Evolutionary conservation across 495 filamentous ascomycete genomes (phyloP), one percentile per base, ranked within the genome.

Genomic region (Penicillium goetzii): DNA sequence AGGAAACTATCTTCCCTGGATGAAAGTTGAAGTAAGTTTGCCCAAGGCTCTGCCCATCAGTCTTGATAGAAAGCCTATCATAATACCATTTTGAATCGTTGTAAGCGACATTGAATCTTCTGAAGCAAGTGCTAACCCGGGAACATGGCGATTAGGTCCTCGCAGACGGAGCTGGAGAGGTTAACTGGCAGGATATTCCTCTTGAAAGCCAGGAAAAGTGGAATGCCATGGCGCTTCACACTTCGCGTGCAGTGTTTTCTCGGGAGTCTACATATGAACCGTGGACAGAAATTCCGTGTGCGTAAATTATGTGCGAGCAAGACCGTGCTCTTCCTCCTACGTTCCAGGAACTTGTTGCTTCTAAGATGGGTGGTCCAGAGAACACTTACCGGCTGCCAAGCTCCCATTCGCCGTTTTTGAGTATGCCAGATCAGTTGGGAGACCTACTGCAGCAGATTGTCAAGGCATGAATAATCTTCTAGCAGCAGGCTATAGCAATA

Each of bases 351-450:
- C 54, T 57, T 7, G 66, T 79, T 55, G 65, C 73, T 32, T 52
- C 63, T 17, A 70, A 68, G 36, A 54, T 73, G 19, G 62, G 57
- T 25, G 70, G 68, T 0, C 66, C 67, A 9, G 49, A 60, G 1
- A 71, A 61, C 30, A 68, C 51, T 30, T 71, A 71, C 36, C 66
- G 68, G 7, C 45, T 71, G 5, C 59, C 66, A 30, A 70, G 62
- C 25, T 74, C 71, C 3, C 74, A 75, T 55, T 72, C 65, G 32
- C 73, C 71, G 19, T 75, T 73, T 58, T 52, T 74, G 65, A 71
- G 72, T 43, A 72, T 73, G 65, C 70, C 72, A 40, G 15, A 40
- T 12, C 36, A 17, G 6, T 40, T 40, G 36, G 36, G 1, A 17
- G 36, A 40, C 6, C 36, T 40, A 4, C 15, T 40, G 14, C 36